phyloP scores from a whole-genome alignment of 805 yeast genomes.

The Suhomyces emberorum region DNA sequence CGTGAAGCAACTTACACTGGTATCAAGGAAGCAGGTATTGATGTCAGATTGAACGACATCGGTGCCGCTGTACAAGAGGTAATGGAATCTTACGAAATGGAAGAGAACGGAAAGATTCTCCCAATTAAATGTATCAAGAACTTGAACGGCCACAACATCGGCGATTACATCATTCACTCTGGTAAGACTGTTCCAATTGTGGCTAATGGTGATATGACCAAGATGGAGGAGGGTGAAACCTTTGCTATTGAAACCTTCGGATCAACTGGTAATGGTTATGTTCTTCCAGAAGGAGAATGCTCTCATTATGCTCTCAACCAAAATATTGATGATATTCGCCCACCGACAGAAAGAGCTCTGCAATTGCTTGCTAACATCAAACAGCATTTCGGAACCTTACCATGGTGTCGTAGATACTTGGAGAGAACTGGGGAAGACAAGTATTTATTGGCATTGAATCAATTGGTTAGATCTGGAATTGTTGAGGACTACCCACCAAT shows the following conservation, averaged over 20 bases:
- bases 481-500: slow-evolving; percentile 94
- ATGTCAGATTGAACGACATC: slow-evolving; percentile 89
- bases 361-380: slow-evolving; percentile 67
- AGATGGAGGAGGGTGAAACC: slow-evolving; percentile 98
- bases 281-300: slow-evolving; percentile 82
- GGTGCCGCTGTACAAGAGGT: slow-evolving; percentile 96
- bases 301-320: slow-evolving; percentile 81
- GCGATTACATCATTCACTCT: slow-evolving; percentile 80
- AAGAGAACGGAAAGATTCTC: slow-evolving; percentile 77
- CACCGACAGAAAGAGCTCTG: slow-evolving; percentile 66
- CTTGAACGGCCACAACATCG: slow-evolving; percentile 91
- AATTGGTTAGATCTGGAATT: slow-evolving; percentile 79
- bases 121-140: slow-evolving; percentile 89
- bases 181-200: slow-evolving; percentile 97
- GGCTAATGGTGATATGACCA: slow-evolving; percentile 86
- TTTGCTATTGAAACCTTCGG: slow-evolving; percentile 99
- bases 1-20: slow-evolving; percentile 94
- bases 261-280: slow-evolving; percentile 92
- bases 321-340: slow-evolving; percentile 37
- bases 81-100: slow-evolving; percentile 95
- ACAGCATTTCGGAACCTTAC: slow-evolving; percentile 85
- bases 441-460: slow-evolving; percentile 81
- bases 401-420: slow-evolving; percentile 93
- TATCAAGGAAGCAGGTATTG: slow-evolving; percentile 88
- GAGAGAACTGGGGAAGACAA: slow-evolving; percentile 91